Conservation (phyloP, 441 rosid species). For the Adansonia madagascariensis region DNA sequence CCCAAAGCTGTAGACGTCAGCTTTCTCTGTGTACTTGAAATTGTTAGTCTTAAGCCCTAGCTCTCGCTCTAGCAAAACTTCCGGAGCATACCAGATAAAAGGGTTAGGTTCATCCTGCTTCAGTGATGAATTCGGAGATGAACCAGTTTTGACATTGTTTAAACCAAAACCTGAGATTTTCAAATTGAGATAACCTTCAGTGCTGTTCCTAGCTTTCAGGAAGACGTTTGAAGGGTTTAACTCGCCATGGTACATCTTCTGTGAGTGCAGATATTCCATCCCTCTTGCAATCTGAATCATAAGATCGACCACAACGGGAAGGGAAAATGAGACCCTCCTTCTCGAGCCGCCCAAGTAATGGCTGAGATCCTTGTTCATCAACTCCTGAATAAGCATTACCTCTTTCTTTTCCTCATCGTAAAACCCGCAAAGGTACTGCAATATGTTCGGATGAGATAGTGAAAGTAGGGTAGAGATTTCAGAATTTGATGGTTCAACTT, state of each 20-base stretch:
- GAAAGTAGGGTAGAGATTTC: slow-evolving; percentile 66
- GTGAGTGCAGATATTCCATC: slow-evolving; percentile 86
- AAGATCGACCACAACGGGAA: slow-evolving; percentile 73
- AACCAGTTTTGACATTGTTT: slow-evolving; percentile 38
- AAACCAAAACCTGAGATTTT: slow-evolving; percentile 87
- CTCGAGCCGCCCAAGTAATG: slow-evolving; percentile 72
- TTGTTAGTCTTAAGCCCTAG: slow-evolving; percentile 27
- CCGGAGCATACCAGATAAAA: slow-evolving; percentile 87
- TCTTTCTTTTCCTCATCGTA: slow-evolving; percentile 85
- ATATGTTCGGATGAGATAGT: slow-evolving; percentile 81
- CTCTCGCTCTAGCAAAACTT: slow-evolving; percentile 72
- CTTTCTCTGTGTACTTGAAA: slow-evolving; percentile 68
- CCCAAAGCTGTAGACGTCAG: slow-evolving; percentile 94
- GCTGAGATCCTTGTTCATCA: slow-evolving; percentile 77
- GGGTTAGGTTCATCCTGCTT: slow-evolving; percentile 48
- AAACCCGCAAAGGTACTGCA: slow-evolving; percentile 77
- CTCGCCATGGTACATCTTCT: slow-evolving; percentile 69
- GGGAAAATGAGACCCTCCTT: slow-evolving; percentile 63
- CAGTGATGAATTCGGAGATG: slow-evolving; percentile 26
- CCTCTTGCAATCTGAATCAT: slow-evolving; percentile 95
- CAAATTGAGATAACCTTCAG: slow-evolving; percentile 76
- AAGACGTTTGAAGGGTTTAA: slow-evolving; percentile 74
- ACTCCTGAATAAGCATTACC: slow-evolving; percentile 71
- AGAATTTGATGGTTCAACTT: slow-evolving; percentile 50
- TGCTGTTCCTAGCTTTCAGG: slow-evolving; percentile 61